Base-by-base conservation (phyloP, 1,284 basidiomycete genomes). In the Boletus semigastroideus region DNA sequence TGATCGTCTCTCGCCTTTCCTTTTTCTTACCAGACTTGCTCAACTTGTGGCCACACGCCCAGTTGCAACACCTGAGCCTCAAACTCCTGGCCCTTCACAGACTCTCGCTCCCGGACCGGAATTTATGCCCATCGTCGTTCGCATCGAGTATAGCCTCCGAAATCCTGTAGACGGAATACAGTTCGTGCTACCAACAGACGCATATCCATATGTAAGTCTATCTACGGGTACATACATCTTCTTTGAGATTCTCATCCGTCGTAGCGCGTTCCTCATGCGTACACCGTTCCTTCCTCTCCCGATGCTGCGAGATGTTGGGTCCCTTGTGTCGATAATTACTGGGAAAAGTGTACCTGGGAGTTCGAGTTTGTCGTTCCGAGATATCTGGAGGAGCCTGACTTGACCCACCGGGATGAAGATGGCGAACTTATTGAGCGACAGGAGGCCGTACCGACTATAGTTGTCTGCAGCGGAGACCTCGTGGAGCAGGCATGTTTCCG, bases 281-380 rank as follows among this genome's bases (percentile, higher is more conserved):
- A 90, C 65, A 94, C 94, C 4, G 90, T 88, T 4, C 87, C 94
- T 0, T 90, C 92, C 0, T 90, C 90, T 4, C 86, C 93, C 6
- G 93, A 97, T 65, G 83, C 92, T 12, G 93, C 96, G 9, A 79
- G 97, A 59, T 94, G 92, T 62, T 99, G 97, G 97, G 89, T 98
- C 11, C 97, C 97, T 5, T 99, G 97, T 63, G 74, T 98, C 13
- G 97, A 99, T 70, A 92, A 86, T 65, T 72, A 96, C 13, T 98
- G 94, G 92, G 96, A 98, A 71, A 87, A 93, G 63, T 98, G 92
- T 64, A 97, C 96, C 3, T 99, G 97, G 97, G 97, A 99, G 66
- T 88, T 99, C 49, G 93, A 98, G 68, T 92, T 98, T 67, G 84
- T 98, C 50, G 95, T 98, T 19, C 95, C 95, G 40, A 84, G 89